Base-by-base conservation (phyloP, 2,329 filamentous ascomycete species). In the Fusarium sp. region DNA sequence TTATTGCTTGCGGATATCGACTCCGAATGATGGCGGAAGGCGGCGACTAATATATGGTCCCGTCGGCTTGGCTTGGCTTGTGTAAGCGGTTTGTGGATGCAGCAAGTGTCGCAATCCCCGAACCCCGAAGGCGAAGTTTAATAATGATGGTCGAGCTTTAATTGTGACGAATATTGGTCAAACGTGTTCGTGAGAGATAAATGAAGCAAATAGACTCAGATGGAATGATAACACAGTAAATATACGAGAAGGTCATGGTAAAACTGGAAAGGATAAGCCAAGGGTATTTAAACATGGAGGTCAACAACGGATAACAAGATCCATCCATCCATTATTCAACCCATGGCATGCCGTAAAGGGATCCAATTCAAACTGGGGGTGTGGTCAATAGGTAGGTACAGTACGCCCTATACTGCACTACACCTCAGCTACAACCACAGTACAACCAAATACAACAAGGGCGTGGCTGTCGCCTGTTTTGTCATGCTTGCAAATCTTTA, bases 401-500 rank as follows among this genome's bases (percentile, higher is more conserved):
- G 23, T 23, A 23, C 23, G 23, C 23, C 38, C 26, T 20, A 20
- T 33, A 15, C 37, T 27, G 33, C 55, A 60, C 46, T 53, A 53
- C 48, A 52, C 33, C 32, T 50, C 45, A 52, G 38, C 27, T 60
- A 42, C 61, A 64, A 63, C 32, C 41, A 30, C 50, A 61, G 52
- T 23, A 41, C 59, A 33, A 27, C 23, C 56, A 26, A 55, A 54
- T 64, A n/a, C 41, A 56, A 37, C 68, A 71, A 71, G 69, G 69
- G 69, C 69, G 69, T 72, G 60, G 37, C 33, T 48, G 40, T 33
- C 55, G 46, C 44, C 40, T 35, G 44, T 75, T 71, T 69, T 72
- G 74, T 75, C 74, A 75, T 76, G 74, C 70, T 76, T 76, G 70
- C 68, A 75, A 76, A 76, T 74, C 70, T 76, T 48, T 60, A 66